Conservation (phyloP, 768 basidiomycete species). For the Agaricus blazei region DNA sequence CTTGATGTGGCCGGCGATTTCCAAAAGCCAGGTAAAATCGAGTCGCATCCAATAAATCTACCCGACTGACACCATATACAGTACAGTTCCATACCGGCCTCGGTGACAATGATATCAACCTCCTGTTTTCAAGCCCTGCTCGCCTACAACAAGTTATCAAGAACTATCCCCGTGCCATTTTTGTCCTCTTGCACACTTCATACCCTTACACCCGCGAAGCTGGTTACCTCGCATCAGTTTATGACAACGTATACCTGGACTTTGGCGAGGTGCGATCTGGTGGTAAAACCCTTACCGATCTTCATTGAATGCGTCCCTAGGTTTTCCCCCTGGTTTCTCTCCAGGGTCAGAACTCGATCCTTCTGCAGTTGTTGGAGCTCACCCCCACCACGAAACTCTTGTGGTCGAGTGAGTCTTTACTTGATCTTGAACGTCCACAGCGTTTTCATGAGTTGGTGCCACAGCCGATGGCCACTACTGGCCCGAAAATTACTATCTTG, state of each 20-base stretch:
- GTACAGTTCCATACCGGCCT: constrained; percentile 86
- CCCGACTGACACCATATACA: constrained; percentile 19
- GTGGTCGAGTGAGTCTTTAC: constrained; percentile 64
- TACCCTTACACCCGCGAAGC: constrained; percentile 79
- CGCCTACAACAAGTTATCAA: constrained; percentile 66
- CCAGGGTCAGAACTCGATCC: constrained; percentile 53
- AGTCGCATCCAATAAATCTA: neutral
- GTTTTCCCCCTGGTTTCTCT: constrained; percentile 65
- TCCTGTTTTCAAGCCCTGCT: constrained; percentile 56
- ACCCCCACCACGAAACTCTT: constrained; percentile 74
- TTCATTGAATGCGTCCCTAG: constrained; percentile 17
- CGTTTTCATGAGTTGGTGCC: neutral
- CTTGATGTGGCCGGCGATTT: constrained; percentile 46
- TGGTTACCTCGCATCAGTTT: constrained; percentile 68
- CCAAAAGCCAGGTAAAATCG: constrained; percentile 53
- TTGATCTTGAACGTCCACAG: neutral
- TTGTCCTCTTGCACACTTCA: constrained; percentile 71
- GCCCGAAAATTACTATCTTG: constrained; percentile 75
- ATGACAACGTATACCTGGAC: constrained; percentile 72
- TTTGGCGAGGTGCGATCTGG: constrained; percentile 56
- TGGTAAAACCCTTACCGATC: neutral
- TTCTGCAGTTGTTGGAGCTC: constrained; percentile 65
- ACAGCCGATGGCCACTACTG: constrained; percentile 66
- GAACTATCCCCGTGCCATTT: constrained; percentile 50
- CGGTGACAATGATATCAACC: constrained; percentile 66